Percentiles rank a stretch among this genome's conserved stretches.
These are phyloP conservation scores for Pseudevernia furfuracea DNA, from an alignment of 495 filamentous ascomycete genomes.

Conservation along the genomic window DNA sequence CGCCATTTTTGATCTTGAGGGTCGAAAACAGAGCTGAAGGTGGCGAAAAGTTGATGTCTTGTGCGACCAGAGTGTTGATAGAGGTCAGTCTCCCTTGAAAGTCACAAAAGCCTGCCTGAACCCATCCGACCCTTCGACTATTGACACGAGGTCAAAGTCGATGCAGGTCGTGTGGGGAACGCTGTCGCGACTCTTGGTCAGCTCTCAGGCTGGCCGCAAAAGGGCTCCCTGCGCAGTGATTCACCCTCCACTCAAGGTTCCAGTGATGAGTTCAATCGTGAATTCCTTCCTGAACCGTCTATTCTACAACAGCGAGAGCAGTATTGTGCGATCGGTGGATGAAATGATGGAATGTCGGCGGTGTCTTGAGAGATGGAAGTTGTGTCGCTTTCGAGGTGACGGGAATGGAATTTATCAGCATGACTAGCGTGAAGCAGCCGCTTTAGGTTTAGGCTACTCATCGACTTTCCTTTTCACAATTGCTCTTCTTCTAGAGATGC, in stretches of 20 bases:
- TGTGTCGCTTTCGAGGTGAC: conserved; percentile 9
- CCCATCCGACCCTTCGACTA: conserved; percentile 15
- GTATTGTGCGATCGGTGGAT: conserved; percentile 3
- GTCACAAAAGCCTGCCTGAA: conserved; percentile 15
- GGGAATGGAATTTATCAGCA: conserved; percentile 9
- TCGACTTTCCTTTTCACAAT: not conserved
- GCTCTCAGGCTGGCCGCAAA: conserved; percentile 18
- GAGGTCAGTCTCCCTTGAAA: conserved; percentile 6
- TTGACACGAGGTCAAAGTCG: conserved; percentile 15
- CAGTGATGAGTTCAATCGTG: not conserved
- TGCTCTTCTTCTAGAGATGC: not conserved
- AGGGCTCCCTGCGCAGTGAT: conserved; percentile 18
- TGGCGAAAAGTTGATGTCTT: conserved; percentile 5
- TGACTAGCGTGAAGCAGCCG: not conserved
- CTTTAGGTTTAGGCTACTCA: not conserved
- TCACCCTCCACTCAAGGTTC: conserved; percentile 12
- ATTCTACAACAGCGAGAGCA: not conserved
- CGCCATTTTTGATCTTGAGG: conserved; percentile 60
- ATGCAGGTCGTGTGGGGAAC: not conserved
- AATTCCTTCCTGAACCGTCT: not conserved
- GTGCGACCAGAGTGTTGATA: conserved; percentile 7
- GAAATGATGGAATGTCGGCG: conserved; percentile 5
- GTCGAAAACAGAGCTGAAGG: conserved; percentile 8
- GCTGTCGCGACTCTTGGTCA: conserved; percentile 5
- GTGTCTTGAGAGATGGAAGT: conserved; percentile 11